Percentiles rank a stretch among this genome's conserved stretches.
Evolutionary conservation across 345 rosid species (phyloP).

Genomic region (Salix dunnii): DNA sequence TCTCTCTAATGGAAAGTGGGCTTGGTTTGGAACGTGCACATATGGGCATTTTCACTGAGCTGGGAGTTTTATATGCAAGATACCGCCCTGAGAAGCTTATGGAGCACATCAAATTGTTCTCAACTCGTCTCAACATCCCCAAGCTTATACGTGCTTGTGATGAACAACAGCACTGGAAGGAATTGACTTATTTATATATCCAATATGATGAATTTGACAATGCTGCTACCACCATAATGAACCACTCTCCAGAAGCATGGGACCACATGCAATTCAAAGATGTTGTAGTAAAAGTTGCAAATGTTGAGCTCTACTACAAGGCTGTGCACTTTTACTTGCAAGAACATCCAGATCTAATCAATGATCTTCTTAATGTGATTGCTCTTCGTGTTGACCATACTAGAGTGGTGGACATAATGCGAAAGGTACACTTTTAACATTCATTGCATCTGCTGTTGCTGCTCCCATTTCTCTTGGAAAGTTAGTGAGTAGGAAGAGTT

Average conservation of each 20-base stretch:
- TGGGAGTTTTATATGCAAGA: constrained; percentile 97
- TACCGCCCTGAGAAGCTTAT: constrained; percentile 88
- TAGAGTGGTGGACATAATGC: constrained; percentile 94
- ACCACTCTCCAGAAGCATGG: constrained; percentile 99
- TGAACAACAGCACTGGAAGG: constrained; percentile 96
- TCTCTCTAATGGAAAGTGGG: constrained; percentile 97
- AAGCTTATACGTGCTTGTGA: constrained; percentile 96
- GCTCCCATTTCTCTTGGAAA: neutral
- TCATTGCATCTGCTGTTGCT: neutral
- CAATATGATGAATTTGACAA: constrained; percentile 91
- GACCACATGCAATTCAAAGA: constrained; percentile 99
- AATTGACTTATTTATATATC: constrained; percentile 80
- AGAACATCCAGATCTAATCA: constrained; percentile 89
- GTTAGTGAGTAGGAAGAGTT: neutral
- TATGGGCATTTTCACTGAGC: constrained; percentile 95
- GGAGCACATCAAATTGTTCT: constrained; percentile 94
- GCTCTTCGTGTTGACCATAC: constrained; percentile 94
- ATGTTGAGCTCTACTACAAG: constrained; percentile 88
- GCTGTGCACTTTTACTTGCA: constrained; percentile 95
- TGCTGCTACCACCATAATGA: constrained; percentile 96
- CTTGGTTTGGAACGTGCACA: constrained; percentile 94
- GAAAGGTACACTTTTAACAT: constrained; percentile 47
- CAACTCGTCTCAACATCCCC: constrained; percentile 94
- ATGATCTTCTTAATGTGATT: constrained; percentile 86
- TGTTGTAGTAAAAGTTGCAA: constrained; percentile 83